Conservation (phyloP, 2,329 filamentous ascomycete species). For the Ascochyta fabae region DNA sequence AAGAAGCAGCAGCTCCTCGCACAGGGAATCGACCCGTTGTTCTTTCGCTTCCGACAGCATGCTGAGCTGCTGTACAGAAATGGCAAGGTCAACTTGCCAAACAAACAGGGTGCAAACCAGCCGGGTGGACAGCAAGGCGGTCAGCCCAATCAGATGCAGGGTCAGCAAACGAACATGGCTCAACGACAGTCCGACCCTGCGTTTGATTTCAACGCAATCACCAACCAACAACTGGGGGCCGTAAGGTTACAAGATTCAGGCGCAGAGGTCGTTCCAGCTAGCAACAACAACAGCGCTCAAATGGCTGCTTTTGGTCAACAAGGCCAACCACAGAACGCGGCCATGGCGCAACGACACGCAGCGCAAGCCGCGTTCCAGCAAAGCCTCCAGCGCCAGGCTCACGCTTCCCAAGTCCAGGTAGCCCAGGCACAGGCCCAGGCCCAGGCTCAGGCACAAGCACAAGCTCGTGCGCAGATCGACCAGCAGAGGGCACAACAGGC, state of each 20-base stretch:
- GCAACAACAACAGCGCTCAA: conserved; percentile 57
- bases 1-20: conserved; percentile 54
- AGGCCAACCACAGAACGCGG: conserved; percentile 34
- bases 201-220: conserved; percentile 62
- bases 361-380: conserved; percentile 33
- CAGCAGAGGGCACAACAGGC: conserved; percentile 47
- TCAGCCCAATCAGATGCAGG: conserved; percentile 38
- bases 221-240: conserved; percentile 68
- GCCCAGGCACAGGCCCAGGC: conserved; percentile 40
- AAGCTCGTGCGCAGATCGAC: conserved; percentile 36
- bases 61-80: conserved; percentile 46
- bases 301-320: conserved; percentile 46
- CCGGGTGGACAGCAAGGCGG: conserved; percentile 37
- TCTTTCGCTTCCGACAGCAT: conserved; percentile 58
- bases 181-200: conserved; percentile 40
- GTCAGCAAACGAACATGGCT: conserved; percentile 36
- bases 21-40: conserved; percentile 58
- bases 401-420: conserved; percentile 21
- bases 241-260: conserved; percentile 66
- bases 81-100: conserved; percentile 26
- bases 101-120: conserved; percentile 20
- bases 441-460: conserved; percentile 41
- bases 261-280: conserved; percentile 69
- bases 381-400: conserved; percentile 46
- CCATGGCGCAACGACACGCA: conserved; percentile 39